Conservation (phyloP, 148 eudicot species). For the Rhododendron ovatum region DNA sequence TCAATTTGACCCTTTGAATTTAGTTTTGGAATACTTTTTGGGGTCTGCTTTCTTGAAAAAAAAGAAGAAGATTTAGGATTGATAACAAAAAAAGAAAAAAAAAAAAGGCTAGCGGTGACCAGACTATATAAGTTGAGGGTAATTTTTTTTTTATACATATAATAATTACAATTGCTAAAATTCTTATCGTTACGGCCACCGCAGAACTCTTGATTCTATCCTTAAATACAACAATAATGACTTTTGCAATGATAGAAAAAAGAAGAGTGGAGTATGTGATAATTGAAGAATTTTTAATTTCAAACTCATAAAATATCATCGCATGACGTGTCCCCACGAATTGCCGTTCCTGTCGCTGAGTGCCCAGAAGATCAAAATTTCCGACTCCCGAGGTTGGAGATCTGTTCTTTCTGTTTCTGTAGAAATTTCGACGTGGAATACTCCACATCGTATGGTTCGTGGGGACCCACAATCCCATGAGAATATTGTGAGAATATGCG, state of each 20-base stretch:
- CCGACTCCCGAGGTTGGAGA: not conserved
- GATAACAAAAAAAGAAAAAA: too few species aligned
- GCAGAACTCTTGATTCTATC: too few species aligned
- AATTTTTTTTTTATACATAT: too few species aligned
- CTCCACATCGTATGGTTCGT: not conserved
- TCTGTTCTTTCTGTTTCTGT: not conserved
- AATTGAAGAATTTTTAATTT: not conserved
- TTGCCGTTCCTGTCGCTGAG: not conserved
- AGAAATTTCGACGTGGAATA: not conserved
- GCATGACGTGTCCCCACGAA: not conserved
- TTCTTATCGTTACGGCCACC: rapidly evolving
- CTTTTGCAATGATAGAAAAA: too few species aligned
- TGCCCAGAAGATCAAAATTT: not conserved
- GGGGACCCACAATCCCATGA: not conserved
- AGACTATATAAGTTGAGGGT: too few species aligned
- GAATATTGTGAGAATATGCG: not conserved
- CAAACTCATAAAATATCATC: not conserved
- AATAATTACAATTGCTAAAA: too few species aligned
- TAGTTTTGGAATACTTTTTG: too few species aligned
- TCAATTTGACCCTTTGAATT: too few species aligned
- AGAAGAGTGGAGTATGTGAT: not conserved
- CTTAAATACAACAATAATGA: too few species aligned
- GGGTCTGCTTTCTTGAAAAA: too few species aligned
- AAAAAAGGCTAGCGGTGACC: too few species aligned
- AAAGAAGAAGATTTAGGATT: too few species aligned